A percentile compares a stretch with the other conserved stretches of the same genome.
Conservation (phyloP, 306 rosid species). For the Begonia loranthoides region DNA sequence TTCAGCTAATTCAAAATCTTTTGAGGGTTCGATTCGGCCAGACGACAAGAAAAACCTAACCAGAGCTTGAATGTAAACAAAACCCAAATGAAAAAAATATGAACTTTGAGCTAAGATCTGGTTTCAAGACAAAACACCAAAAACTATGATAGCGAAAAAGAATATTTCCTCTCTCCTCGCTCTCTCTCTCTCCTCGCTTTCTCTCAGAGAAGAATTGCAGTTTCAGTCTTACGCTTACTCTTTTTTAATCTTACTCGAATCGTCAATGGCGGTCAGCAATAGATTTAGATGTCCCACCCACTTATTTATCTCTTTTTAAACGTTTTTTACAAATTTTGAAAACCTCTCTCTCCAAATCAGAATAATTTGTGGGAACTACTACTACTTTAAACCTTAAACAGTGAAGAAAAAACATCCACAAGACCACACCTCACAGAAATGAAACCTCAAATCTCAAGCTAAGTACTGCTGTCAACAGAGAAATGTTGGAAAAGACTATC, state of each 20-base stretch:
- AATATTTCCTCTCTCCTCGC: constrained; percentile 18
- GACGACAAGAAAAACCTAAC: constrained; percentile 55
- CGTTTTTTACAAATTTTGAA: too few relatives aligned
- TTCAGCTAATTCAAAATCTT: constrained; percentile 22
- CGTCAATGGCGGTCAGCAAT: constrained; percentile 36
- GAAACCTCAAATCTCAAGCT: too few relatives aligned
- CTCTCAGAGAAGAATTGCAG: constrained; percentile 8
- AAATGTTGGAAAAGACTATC: too few relatives aligned
- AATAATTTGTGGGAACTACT: neutral
- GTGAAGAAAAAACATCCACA: too few relatives aligned
- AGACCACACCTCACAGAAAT: too few relatives aligned
- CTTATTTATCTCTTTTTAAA: too few relatives aligned
- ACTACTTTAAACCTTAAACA: neutral
- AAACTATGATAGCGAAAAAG: constrained; percentile 24
- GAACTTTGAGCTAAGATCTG: constrained; percentile 9
- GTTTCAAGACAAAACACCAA: constrained; percentile 47
- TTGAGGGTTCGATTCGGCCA: constrained; percentile 37
- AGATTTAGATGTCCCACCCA: constrained; percentile 43
- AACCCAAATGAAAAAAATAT: neutral
- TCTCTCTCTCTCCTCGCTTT: constrained; percentile 4
- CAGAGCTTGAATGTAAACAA: constrained; percentile 34
- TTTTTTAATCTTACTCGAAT: constrained; percentile 33
- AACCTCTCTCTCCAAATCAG: too few relatives aligned
- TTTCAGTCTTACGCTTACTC: constrained; percentile 18
- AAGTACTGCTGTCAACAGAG: too few relatives aligned